Percentiles rank a stretch among this genome's conserved stretches.
phyloP scores from a whole-genome alignment of 139 green algal genomes.

The Bryopsis sp. region DNA sequence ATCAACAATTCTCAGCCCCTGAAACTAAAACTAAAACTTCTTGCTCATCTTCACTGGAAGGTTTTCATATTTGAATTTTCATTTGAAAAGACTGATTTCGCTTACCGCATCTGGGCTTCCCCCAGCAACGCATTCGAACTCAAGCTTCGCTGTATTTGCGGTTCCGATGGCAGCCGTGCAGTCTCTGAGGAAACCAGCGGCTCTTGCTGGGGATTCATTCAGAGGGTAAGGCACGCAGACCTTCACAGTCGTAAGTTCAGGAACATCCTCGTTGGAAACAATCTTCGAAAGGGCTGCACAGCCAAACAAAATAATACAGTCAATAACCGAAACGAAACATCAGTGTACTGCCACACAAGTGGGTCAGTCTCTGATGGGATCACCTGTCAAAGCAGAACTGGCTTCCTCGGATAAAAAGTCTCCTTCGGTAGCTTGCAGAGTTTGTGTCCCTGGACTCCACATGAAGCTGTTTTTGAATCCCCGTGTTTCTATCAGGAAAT shows the following conservation, averaged over 20 bases:
- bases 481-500: neutral
- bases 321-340: too few species aligned
- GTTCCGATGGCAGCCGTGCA: neutral
- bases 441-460: neutral
- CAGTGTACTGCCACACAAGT: too few species aligned
- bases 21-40: neutral
- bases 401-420: too few species aligned
- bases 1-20: too few species aligned
- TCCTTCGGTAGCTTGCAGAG: neutral
- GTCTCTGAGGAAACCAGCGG: neutral
- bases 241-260: conserved; percentile 11
- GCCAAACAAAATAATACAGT: too few species aligned
- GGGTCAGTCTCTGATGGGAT: too few species aligned
- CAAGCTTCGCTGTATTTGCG: conserved; percentile 3
- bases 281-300: too few species aligned
- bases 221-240: conserved; percentile 11
- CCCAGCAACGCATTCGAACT: conserved; percentile 4
- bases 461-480: neutral
- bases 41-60: too few species aligned
- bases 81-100: too few species aligned
- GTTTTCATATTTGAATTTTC: too few species aligned
- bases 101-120: neutral
- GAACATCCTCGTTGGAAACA: too few species aligned
- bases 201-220: neutral
- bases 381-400: too few species aligned